Conservation (phyloP, 208 protist genomes). For the Leishmania gerbilli region DNA sequence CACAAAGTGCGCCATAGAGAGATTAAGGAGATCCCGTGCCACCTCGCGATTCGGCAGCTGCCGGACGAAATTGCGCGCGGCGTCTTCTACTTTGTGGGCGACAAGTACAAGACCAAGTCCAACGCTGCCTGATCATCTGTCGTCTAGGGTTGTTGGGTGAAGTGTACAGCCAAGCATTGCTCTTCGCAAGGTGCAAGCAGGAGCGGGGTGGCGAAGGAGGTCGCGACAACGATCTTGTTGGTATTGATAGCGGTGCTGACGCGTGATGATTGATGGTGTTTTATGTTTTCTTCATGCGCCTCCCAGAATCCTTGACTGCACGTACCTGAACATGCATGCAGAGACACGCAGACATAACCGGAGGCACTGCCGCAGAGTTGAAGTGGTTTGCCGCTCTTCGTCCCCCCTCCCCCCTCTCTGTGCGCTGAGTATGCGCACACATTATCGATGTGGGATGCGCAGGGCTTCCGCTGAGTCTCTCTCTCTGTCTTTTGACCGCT, state of each 20-base stretch:
- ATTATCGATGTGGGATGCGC: not conserved
- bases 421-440: not conserved
- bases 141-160: no score
- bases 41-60: slow-evolving; percentile 82
- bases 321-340: not conserved
- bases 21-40: slow-evolving; percentile 88
- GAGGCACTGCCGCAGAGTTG: not conserved
- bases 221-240: not conserved
- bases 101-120: slow-evolving; percentile 61
- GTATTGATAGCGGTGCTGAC: not conserved
- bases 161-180: not conserved
- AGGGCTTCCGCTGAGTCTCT: not conserved
- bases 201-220: not conserved
- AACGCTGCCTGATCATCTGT: not conserved
- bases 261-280: not conserved
- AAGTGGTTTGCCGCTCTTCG: not conserved
- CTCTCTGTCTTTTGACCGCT: not conserved
- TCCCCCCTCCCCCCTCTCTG: not conserved
- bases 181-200: not conserved
- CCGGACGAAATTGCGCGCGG: slow-evolving; percentile 87
- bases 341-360: no score
- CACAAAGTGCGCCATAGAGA: slow-evolving; percentile 43
- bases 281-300: not conserved
- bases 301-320: not conserved
- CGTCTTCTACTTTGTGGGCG: slow-evolving; percentile 86